A percentile compares a stretch with the other conserved stretches of the same genome.
phyloP scores from a whole-genome alignment of 169 alveolate genomes.

The Eimeria sp. region DNA sequence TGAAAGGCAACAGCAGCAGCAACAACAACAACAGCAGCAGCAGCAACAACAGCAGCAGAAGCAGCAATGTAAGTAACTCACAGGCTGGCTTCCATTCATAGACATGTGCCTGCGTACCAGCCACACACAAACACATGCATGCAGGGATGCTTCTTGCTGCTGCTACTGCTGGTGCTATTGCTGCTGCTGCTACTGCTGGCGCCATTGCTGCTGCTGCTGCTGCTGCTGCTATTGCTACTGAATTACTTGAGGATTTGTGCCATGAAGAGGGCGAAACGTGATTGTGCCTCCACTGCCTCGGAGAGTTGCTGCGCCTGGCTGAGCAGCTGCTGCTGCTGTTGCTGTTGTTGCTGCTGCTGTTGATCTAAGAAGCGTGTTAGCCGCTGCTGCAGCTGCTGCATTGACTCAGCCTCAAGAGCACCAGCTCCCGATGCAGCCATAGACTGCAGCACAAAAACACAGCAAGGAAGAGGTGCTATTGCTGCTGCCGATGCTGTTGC shows the following conservation, averaged over 20 bases:
- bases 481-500: conserved; percentile 24
- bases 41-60: neutral
- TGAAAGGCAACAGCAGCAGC: conserved; percentile 9
- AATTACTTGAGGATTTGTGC: conserved; percentile 22
- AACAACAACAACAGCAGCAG: neutral
- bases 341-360: conserved; percentile 28
- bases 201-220: conserved; percentile 27
- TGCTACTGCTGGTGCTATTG: neutral
- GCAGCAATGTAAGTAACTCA: neutral
- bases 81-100: conserved; percentile 40
- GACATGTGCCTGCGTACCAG: conserved; percentile 23
- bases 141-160: neutral
- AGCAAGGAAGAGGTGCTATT: too few relatives aligned
- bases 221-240: conserved; percentile 52
- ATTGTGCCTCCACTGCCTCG: conserved; percentile 53
- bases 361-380: conserved; percentile 3
- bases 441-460: neutral
- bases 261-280: conserved; percentile 55
- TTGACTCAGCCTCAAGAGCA: neutral
- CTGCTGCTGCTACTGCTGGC: conserved; percentile 2
- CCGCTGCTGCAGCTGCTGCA: conserved; percentile 41
- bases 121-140: neutral
- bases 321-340: conserved; percentile 60
- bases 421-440: too few relatives aligned
- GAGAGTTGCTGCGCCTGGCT: conserved; percentile 61